These are phyloP conservation scores for Capsicum chinense DNA, from an alignment of 257 asterid genomes.

Conservation along the genomic window DNA sequence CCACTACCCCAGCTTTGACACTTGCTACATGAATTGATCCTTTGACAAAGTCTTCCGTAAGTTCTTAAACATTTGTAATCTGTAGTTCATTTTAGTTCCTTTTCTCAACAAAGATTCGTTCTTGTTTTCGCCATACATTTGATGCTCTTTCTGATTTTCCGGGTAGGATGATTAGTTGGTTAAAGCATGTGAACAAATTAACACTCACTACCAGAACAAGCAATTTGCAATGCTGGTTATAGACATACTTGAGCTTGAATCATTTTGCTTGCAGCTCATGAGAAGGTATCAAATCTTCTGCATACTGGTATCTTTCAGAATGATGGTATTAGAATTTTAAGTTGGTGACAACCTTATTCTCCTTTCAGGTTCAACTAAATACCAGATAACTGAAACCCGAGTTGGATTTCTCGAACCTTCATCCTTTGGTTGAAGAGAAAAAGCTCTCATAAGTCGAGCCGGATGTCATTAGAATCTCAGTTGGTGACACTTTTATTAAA, in stretches of 20 bases:
- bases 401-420: not conserved
- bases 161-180: constrained; percentile 25
- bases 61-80: not conserved
- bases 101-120: not conserved
- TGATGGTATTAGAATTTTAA: not conserved
- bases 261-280: constrained; percentile 8
- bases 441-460: not conserved
- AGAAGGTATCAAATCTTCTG: not conserved
- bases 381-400: not conserved
- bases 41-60: not conserved
- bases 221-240: constrained; percentile 4
- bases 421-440: not conserved
- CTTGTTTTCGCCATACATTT: not conserved
- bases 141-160: not conserved
- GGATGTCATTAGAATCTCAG: not conserved
- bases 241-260: not conserved
- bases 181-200: not conserved
- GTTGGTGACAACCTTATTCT: not conserved
- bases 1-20: constrained; percentile 46
- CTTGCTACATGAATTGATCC: constrained; percentile 45
- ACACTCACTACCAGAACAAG: not conserved
- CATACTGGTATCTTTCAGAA: not conserved
- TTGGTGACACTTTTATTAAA: not conserved
- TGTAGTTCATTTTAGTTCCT: not conserved
- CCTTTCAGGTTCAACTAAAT: not conserved